Conservation (phyloP, 768 basidiomycete genomes). For the Rhodotorula graminis region DNA sequence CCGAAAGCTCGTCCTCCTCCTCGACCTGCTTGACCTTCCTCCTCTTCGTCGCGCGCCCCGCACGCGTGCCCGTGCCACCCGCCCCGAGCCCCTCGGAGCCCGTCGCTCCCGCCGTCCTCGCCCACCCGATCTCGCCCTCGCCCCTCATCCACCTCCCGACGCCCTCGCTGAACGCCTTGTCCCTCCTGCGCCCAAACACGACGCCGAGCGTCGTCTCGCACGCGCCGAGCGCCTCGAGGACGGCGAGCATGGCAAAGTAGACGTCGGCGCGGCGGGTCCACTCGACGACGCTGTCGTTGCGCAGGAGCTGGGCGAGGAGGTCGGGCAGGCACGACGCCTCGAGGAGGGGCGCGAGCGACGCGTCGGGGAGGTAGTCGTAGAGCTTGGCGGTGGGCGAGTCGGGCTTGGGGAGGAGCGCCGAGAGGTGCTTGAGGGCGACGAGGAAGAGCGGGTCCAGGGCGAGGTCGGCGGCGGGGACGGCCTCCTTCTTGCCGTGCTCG, state of each 20-base stretch:
- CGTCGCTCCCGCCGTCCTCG: neutral
- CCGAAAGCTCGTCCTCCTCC: neutral
- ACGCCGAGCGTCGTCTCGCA: slow-evolving; percentile 55
- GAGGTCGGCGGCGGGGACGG: neutral
- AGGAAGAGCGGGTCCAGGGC: slow-evolving; percentile 4
- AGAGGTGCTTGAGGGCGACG: neutral
- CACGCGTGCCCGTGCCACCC: neutral
- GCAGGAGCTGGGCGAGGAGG: slow-evolving; percentile 46
- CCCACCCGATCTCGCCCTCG: slow-evolving; percentile 52
- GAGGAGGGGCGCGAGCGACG: slow-evolving; percentile 7
- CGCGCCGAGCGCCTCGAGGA: slow-evolving; percentile 55
- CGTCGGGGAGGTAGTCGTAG: slow-evolving; percentile 16
- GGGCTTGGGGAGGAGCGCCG: slow-evolving; percentile 12
- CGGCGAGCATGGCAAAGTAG: slow-evolving; percentile 54
- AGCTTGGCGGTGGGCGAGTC: slow-evolving; percentile 10
- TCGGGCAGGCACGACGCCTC: slow-evolving; percentile 6
- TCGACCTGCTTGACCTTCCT: neutral
- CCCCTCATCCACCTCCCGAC: slow-evolving; percentile 55
- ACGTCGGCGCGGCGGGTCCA: slow-evolving; percentile 54
- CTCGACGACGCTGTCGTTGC: slow-evolving; percentile 58
- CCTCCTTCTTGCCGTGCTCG: neutral
- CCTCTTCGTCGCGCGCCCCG: slow-evolving; percentile 7
- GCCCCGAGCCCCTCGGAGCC: neutral
- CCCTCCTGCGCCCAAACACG: slow-evolving; percentile 51
- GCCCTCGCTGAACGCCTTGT: slow-evolving; percentile 50